A percentile compares a stretch with the other conserved stretches of the same genome.
phyloP scores from a whole-genome alignment of 177 flowering plant species.

The Vitis hybrid region DNA sequence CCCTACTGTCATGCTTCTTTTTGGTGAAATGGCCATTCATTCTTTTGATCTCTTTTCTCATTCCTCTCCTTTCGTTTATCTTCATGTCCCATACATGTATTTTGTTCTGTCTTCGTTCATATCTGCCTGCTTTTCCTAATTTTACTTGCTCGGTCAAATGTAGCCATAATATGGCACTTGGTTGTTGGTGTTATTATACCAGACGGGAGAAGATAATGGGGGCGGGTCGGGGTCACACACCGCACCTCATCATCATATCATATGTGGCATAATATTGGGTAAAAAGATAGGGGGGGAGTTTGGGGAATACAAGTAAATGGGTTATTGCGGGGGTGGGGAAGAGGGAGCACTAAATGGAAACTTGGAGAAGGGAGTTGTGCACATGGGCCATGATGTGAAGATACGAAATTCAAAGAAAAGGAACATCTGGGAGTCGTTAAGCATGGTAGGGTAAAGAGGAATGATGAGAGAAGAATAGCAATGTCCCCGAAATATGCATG shows the following conservation, averaged over 20 bases:
- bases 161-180: too few relatives aligned
- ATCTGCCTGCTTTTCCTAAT: not conserved
- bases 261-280: too few relatives aligned
- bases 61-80: not conserved
- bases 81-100: not conserved
- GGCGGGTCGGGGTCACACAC: conserved; percentile 8
- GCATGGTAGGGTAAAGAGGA: conserved; percentile 26
- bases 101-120: not conserved
- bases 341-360: not conserved
- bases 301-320: too few relatives aligned
- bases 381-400: conserved; percentile 24
- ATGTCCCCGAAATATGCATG: conserved; percentile 2
- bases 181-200: not conserved
- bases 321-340: not conserved
- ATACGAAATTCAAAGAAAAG: conserved; percentile 10
- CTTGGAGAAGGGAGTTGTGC: not conserved
- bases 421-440: conserved; percentile 5
- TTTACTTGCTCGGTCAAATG: too few relatives aligned
- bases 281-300: too few relatives aligned
- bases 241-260: conserved; percentile 4
- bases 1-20: conserved; percentile 17
- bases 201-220: not conserved
- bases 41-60: conserved; percentile 5
- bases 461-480: conserved; percentile 3
- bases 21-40: conserved; percentile 22